Base-by-base conservation (phyloP, 192 early-diverging fungal genomes). In the Rhizophlyctis rosea region DNA sequence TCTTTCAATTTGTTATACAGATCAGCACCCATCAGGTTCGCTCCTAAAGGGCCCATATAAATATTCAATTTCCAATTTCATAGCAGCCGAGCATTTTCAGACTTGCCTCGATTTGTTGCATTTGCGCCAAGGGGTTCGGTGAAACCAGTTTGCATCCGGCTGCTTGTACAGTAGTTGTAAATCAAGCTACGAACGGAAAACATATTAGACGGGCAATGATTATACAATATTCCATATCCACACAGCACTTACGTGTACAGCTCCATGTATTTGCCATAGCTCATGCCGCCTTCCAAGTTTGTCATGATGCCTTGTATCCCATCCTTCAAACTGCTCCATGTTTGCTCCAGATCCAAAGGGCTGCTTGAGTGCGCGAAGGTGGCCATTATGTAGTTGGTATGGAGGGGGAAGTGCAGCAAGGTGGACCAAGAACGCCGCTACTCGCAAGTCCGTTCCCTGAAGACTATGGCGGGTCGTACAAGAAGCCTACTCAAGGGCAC, bases 251-350 rank as follows among this genome's bases (percentile, higher is more conserved):
- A 93, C 92, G 93, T 92, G 75, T 92, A 91, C 24, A 91, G 77
- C 48, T 87, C 75, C 84, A 95, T 90, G 74, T 91, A 98, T 51
- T 83, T 81, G 34, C 72, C 72, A 66, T 84, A 81, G 31, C 80
- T 85, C 32, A 95, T 69, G 24, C 91, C 92, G 39, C 90, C 78
- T 49, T 86, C 84, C 18, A 90, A 71, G 11, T 85, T 75, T 50
- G 81, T 82, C 73, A 96, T 84, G 72, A 98, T 92, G 57, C 81
- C 78, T 64, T 92, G 83, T 59, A 96, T 79, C 21, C 92, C 92
- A 34, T 74, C 77, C 63, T 88, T 83, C 33, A 98, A 71, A n/a
- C n/a, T n/a, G n/a, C n/a, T n/a, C n/a, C 51, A 13, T 50, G n/a
- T n/a, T n/a, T n/a, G n/a, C n/a, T n/a, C n/a, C n/a, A n/a, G n/a